phyloP scores from a whole-genome alignment of 176 grass and related monocot genomes.

The Avena sativa region DNA sequence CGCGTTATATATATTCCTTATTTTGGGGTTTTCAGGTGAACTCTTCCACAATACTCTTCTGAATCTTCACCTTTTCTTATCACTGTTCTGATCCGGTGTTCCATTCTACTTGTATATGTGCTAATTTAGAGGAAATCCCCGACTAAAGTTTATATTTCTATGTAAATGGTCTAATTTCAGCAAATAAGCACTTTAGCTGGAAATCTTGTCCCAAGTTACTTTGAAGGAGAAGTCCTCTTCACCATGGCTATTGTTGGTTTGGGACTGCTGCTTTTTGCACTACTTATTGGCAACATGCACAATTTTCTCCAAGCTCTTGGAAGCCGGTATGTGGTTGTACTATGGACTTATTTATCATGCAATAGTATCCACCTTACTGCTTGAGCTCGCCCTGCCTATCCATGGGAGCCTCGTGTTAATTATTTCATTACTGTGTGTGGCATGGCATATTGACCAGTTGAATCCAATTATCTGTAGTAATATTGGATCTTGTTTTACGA shows the following conservation, averaged over 20 bases:
- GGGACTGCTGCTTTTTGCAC: constrained; percentile 81
- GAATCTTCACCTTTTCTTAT: not conserved
- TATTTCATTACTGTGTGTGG: not conserved
- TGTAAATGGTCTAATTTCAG: constrained; percentile 48
- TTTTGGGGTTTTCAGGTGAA: constrained; percentile 97
- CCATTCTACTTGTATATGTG: constrained; percentile 25
- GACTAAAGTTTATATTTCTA: not conserved
- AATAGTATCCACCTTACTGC: not conserved
- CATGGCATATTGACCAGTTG: constrained; percentile 18
- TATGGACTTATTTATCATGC: not conserved
- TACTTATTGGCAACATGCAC: constrained; percentile 98
- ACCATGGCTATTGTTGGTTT: constrained; percentile 98
- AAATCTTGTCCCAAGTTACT: constrained; percentile 89
- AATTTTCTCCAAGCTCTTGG: constrained; percentile 99
- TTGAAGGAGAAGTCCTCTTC: constrained; percentile 92
- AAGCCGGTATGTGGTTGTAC: constrained; percentile 66
- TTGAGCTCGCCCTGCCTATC: not conserved
- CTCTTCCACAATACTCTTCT: not conserved
- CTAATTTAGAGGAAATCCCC: not conserved
- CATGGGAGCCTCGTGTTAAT: constrained; percentile 7
- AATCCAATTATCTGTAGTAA: constrained; percentile 18
- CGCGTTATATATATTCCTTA: constrained; percentile 84
- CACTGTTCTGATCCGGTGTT: not conserved
- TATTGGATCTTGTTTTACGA: not conserved
- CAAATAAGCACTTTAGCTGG: constrained; percentile 98